Evolutionary conservation across 345 rosid genomes (phyloP), one percentile per base, ranked within the genome.

Genomic region (Fremontodendron californicum): DNA sequence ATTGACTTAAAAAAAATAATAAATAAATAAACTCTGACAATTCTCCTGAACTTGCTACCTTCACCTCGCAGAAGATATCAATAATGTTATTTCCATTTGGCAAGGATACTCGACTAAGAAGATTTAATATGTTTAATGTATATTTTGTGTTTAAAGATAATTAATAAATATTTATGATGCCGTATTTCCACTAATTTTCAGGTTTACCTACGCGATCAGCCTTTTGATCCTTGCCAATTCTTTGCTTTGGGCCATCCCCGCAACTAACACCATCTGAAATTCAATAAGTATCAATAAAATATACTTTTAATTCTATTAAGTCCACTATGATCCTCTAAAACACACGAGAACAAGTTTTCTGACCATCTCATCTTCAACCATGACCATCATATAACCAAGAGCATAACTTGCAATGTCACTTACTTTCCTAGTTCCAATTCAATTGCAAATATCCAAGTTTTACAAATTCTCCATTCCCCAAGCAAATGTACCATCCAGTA

Each of bases 161-260:
- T 15, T 46, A 48, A 33, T 29, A 33, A 43, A 35, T 27, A 25
- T 49, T 19, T 64, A 42, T 23, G 71, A 7, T 57, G 49, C 35
- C n/a, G 23, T 48, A 19, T 71, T 75, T 39, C 7, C 35, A 60
- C 19, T 5, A 43, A 65, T 25, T n/a, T 68, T 82, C 87, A 94
- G 98, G 95, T 87, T 39, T 94, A 90, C 81, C 90, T 93, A 80
- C 93, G 98, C 49, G 98, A 94, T 78, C 95, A 90, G 80, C 84
- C 86, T 52, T 90, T 94, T 35, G 97, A 93, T 81, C 95, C 97
- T 70, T 55, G 80, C 65, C 94, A 93, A 79, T 93, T 94, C 85
- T 94, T 88, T 87, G 89, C 97, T 70, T 77, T 88, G 80, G 97
- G 97, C 42, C 88, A 77, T 80, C 92, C 89, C 81, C 91, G 97